A percentile compares a stretch with the other conserved stretches of the same genome.
Evolutionary conservation across 2,329 filamentous ascomycete genomes (phyloP).

Genomic region (Ceratocystis lukuohia): DNA sequence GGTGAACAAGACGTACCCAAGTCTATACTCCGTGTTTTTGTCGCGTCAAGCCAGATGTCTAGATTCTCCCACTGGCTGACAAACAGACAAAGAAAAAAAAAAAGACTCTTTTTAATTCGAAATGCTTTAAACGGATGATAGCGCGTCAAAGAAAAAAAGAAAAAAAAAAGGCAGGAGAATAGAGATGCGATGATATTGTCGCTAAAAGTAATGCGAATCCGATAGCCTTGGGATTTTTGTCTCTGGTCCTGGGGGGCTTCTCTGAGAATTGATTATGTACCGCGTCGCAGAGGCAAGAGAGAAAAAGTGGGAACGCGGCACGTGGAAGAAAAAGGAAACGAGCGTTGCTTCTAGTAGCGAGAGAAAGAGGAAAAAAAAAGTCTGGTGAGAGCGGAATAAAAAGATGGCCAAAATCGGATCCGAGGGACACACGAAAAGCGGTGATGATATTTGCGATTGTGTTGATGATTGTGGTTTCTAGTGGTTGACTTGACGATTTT

Average conservation of each 20-base stretch:
- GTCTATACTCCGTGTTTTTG: slow-evolving; percentile 4
- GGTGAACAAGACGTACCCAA: no score
- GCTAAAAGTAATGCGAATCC: slow-evolving; percentile 2
- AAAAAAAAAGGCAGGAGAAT: not conserved
- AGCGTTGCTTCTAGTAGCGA: slow-evolving; percentile 3
- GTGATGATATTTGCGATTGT: not conserved
- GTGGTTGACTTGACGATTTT: not conserved
- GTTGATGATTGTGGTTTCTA: not conserved
- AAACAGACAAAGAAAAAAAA: not conserved
- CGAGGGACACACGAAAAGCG: not conserved
- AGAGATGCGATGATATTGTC: not conserved
- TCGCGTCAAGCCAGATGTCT: slow-evolving; percentile 4
- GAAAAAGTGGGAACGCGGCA: slow-evolving; percentile 1
- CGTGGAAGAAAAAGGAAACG: slow-evolving; percentile 4
- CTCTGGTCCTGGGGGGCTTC: not conserved
- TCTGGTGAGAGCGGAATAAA: not conserved
- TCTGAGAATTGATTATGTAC: slow-evolving; percentile 4
- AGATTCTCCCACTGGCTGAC: not conserved
- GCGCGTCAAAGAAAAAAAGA: not conserved
- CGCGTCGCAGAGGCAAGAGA: not conserved
- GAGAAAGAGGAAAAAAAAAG: not conserved
- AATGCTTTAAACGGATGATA: not conserved
- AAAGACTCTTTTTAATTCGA: not conserved
- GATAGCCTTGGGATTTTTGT: slow-evolving; percentile 1
- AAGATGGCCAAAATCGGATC: not conserved